Evolutionary conservation across 306 rosid genomes (phyloP), one percentile per base, ranked within the genome.

Genomic region (Datisca glomerata): DNA sequence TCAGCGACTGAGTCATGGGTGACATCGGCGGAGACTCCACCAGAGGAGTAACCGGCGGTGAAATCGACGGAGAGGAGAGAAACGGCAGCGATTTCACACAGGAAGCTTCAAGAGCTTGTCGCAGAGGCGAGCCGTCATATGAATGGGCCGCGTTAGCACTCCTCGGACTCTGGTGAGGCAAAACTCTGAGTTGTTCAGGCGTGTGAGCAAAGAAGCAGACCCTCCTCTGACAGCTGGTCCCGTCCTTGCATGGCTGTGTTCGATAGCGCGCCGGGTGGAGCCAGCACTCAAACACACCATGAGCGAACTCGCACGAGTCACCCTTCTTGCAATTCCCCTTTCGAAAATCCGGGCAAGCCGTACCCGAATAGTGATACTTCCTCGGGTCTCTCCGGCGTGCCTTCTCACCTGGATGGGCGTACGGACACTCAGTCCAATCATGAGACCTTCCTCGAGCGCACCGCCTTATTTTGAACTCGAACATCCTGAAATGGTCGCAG

Each of bases 371-470:
- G 60, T 84, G 89, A 4, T 46, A 84, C 74, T 74, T 80, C 39
- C 91, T 67, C 17, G 98, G 98, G 28, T 89, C 98, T 1, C 95
- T 55, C n/a, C 98, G 81, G 51, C 98, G 86, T 13, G 98, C 98
- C 63, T 89, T 89, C 70, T 89, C 98, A 3, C 98, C 98, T 3
- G 95, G 98, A 45, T 89, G 98, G 0, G 98, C 98, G 53, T 74
- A 89, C 6, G 98, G 98, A 43, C 98, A 89, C 79, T 89, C 98
- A 0, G 98, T 89, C 98, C 98, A 89, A 73, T 89, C 98, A 20
- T 89, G 98, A 1, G 98, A 89, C 57, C 95, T 63, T 0, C 95
- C 98, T 18, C 98, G 69, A 1, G 91, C 71, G 50, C 98, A 89
- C 20, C 78, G 53, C 24, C 93, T 12, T 1, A 89, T 78, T 55